A percentile compares a stretch with the other conserved stretches of the same genome.
Evolutionary conservation across 2,329 filamentous ascomycete species (phyloP).

Genomic region (Hyphodiscus sp.): DNA sequence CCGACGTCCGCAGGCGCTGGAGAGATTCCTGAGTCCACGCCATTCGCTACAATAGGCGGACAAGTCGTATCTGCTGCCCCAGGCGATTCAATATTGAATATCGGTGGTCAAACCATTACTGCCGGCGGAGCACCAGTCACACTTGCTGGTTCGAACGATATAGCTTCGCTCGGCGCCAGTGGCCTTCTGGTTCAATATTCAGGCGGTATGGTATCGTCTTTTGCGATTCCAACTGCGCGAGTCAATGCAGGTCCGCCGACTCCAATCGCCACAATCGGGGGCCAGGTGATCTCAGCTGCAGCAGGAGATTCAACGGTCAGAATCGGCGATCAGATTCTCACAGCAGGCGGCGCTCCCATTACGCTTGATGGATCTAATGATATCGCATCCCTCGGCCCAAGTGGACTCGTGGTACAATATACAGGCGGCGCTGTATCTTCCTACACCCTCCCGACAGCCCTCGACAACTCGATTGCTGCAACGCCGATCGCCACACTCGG

Average conservation of each 20-base stretch:
- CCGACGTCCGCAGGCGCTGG: not conserved
- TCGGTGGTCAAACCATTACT: not conserved
- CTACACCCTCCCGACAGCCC: not conserved
- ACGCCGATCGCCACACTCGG: conserved; percentile 15
- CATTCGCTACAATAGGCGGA: not conserved
- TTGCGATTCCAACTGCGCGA: not conserved
- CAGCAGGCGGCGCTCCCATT: not conserved
- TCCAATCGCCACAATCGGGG: too few relatives aligned
- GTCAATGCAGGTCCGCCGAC: too few relatives aligned
- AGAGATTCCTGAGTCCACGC: not conserved
- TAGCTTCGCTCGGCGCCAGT: not conserved
- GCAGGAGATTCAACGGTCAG: not conserved
- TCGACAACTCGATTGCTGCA: not conserved
- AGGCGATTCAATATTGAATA: not conserved
- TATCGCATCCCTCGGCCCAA: not conserved
- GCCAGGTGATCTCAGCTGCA: too few relatives aligned
- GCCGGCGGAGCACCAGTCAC: not conserved
- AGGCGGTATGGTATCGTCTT: not conserved
- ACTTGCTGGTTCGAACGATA: not conserved
- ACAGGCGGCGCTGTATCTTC: not conserved
- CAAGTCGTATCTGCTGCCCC: not conserved
- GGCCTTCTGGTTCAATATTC: not conserved
- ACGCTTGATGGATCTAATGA: not conserved
- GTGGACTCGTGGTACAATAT: not conserved
- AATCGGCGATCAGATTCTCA: not conserved